Evolutionary conservation across 2,329 filamentous ascomycete species (phyloP), one percentile per base, ranked within the genome.

Genomic region (Fusarium subtropicale): DNA sequence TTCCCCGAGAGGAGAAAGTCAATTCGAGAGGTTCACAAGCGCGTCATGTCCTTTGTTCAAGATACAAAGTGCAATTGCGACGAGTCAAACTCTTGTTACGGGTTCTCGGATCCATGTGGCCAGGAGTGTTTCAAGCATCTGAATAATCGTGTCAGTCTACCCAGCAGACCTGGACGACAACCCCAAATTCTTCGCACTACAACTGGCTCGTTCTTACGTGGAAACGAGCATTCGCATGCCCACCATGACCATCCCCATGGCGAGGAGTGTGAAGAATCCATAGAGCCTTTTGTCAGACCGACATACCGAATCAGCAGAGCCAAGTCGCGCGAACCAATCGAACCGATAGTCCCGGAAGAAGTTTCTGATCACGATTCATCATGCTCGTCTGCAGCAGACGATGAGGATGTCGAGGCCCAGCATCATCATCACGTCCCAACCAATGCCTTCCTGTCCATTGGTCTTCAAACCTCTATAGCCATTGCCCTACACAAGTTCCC

Each of bases 401-500:
- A 77, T 3, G 85, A 86, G 34, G 45, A 87, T 54, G n/a, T 81
- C 7, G 85, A 87, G 63, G 81, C 81, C 8, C 83, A 83, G 64
- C 93, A 97, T 76, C 95, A 99, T 76, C 95, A 99, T 79, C 96
- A 99, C 78, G 95, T 98, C 5, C 93, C 95, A 0, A 90, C 92
- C 66, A 98, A 98, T 75, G 93, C 93, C 8, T 99, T 97, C 78
- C 84, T 98, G 66, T 92, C 92, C 54, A 96, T 98, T 64, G 94
- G 96, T n/a, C 87, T 99, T 1, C 96, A 99, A 79, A 98, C 96
- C 0, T 95, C 93, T 18, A 90, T 97, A 52, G 96, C 96, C 8
- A 98, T 99, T 68, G 94, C 95, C 10, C 84, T 99, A 2, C 96
- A 99, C 83, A 99, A 99, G 78, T 91, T 98, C 36, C 96, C 96